Evolutionary conservation across 164 flowering plant species (phyloP).

Genomic region (Magnolia sinica): DNA sequence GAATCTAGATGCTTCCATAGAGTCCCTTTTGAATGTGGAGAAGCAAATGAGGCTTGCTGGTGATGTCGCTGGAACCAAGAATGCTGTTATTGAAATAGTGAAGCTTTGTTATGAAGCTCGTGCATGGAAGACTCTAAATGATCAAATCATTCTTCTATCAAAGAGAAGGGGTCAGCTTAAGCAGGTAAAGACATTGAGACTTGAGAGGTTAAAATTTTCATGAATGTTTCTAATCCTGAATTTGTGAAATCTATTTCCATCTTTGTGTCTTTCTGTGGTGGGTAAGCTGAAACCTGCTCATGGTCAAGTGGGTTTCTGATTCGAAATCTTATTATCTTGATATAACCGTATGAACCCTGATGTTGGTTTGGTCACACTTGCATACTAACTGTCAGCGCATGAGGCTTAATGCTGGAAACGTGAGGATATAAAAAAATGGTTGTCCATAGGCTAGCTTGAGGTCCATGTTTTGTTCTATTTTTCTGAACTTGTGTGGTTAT

Average conservation of each 20-base stretch:
- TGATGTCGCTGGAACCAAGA: constrained; percentile 68
- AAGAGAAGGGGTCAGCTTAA: constrained; percentile 91
- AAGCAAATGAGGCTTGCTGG: constrained; percentile 77
- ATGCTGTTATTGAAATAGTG: constrained; percentile 72
- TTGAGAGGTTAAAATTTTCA: not conserved
- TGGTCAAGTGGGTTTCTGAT: not conserved
- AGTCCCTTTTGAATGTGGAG: constrained; percentile 72
- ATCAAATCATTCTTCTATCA: constrained; percentile 75
- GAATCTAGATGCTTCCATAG: constrained; percentile 61
- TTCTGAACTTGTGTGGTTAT: too few species aligned
- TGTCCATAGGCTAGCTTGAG: too few species aligned
- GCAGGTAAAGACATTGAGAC: constrained; percentile 44
- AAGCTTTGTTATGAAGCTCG: constrained; percentile 70
- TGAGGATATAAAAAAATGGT: too few species aligned
- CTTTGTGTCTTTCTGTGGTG: too few species aligned
- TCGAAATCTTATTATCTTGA: not conserved
- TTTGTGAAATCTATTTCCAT: too few species aligned
- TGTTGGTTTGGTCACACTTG: too few species aligned
- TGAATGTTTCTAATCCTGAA: too few species aligned
- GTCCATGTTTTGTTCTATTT: too few species aligned
- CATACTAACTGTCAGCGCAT: too few species aligned
- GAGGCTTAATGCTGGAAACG: too few species aligned
- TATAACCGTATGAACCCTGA: not conserved
- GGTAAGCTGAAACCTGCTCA: not conserved
- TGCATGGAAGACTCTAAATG: constrained; percentile 84